These are phyloP conservation scores for Rhodotorula sp. DNA, from an alignment of 1,284 basidiomycete species.

Conservation along the genomic window DNA sequence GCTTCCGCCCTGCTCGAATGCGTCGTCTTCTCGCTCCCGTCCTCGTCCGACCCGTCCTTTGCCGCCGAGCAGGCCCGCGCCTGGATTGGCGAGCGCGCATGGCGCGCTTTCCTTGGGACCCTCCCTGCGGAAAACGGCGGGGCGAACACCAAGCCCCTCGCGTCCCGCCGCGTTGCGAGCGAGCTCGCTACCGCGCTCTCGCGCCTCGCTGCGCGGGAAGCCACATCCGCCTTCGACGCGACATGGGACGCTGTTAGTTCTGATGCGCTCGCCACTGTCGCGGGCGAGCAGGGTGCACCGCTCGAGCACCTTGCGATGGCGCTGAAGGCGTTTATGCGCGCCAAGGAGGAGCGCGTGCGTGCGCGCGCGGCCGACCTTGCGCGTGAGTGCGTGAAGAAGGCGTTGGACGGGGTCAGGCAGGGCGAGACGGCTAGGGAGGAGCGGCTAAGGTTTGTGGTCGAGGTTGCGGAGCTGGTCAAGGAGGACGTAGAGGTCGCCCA, in stretches of 20 bases:
- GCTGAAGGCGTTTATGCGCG: constrained; percentile 11
- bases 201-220: constrained; percentile 6
- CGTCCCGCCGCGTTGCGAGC: constrained; percentile 4
- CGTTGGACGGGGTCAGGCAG: constrained; percentile 15
- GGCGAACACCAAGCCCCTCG: constrained; percentile 9
- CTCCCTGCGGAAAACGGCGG: constrained; percentile 2
- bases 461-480: background rate
- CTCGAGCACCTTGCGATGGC: constrained; percentile 22
- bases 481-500: background rate
- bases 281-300: background rate
- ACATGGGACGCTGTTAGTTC: constrained; percentile 14
- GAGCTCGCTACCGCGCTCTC: constrained; percentile 13
- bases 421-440: constrained; percentile 1
- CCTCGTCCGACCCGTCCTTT: constrained; percentile 50
- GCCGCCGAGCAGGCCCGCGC: constrained; percentile 17
- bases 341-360: constrained; percentile 1
- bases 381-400: background rate
- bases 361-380: background rate
- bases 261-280: background rate
- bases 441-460: constrained; percentile 14
- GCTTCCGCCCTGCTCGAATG: constrained; percentile 70
- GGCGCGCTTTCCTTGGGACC: constrained; percentile 15
- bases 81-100: constrained; percentile 27
- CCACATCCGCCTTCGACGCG: constrained; percentile 1
- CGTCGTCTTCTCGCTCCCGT: constrained; percentile 55